phyloP scores from a whole-genome alignment of 371 early-diverging fungal species.

The Neoconidiobolus thromboides region DNA sequence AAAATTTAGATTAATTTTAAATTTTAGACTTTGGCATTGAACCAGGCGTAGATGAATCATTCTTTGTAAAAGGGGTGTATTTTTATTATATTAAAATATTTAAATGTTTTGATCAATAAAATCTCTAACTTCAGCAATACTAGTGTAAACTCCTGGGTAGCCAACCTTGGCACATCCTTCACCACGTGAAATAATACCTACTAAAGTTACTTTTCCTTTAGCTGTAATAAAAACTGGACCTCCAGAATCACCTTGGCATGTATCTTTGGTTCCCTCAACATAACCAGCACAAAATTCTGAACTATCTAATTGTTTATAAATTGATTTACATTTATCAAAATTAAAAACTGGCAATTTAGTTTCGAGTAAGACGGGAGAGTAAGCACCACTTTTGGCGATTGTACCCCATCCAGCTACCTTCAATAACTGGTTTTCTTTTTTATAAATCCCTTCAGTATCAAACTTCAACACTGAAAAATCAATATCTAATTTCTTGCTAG shows the following conservation, averaged over 20 bases:
- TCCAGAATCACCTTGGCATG: slow-evolving; percentile 7
- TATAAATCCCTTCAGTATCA: background rate
- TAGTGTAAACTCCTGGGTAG: background rate
- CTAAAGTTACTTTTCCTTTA: background rate
- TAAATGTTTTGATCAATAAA: too few species aligned
- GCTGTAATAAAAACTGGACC: background rate
- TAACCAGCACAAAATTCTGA: background rate
- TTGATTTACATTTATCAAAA: too few species aligned
- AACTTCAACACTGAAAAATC: too few species aligned
- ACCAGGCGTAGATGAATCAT: too few species aligned
- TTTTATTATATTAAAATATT: too few species aligned
- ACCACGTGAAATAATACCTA: background rate
- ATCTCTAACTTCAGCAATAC: too few species aligned
- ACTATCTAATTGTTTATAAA: background rate
- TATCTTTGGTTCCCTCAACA: background rate
- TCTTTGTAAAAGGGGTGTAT: too few species aligned
- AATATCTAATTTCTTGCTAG: too few species aligned
- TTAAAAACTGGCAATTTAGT: background rate
- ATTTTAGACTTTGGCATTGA: too few species aligned
- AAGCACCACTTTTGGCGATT: background rate
- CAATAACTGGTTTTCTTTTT: background rate
- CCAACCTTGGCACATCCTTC: background rate
- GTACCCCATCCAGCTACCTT: slow-evolving; percentile 3
- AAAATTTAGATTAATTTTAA: too few species aligned
- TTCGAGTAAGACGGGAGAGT: background rate